Base-by-base conservation (phyloP, 306 rosid genomes). In the Abrus precatorius region DNA sequence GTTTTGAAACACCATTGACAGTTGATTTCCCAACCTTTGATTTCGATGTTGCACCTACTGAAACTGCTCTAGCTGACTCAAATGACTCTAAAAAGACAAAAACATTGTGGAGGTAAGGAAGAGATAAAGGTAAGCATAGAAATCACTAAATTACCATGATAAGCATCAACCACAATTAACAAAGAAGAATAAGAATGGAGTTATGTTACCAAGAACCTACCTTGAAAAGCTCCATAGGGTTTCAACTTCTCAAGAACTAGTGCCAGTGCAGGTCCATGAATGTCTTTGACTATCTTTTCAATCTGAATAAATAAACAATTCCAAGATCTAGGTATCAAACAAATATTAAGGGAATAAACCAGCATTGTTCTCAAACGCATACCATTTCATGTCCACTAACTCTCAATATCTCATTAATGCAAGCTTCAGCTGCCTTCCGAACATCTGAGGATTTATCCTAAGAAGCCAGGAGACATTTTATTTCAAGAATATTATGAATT, bases 371-470 rank as follows among this genome's bases (percentile, higher is more conserved):
- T 48, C 36, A 72, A 52, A 74, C 29, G 66, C 93, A 64, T 89
- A 93, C 99, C 54, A 82, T 74, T 69, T 96, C 99, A 60, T 83
- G 97, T 74, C 90, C 94, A 85, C 91, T 86, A 80, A 89, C 99
- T 87, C 97, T 93, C 83, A 93, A 47, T 83, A 96, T 88, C 89
- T 93, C 99, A 79, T 80, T 82, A 81, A 96, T 80, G 83, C 98
- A 96, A 66, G 92, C 72, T 85, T 96, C 98, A 12, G 99, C 97
- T 28, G 97, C 97, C 90, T 96, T 96, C 72, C 99, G 99, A 78
- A 96, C 97, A 87, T 96, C 99, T 1, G 97, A 92, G 1, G 99
- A 93, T 92, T 96, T 96, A 86, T 96, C 99, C 99, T 96, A 74
- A 48, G 57, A 61, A 82, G 70, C 34, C 84, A 72, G 20, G 65